These are phyloP conservation scores for Paecilomyces dactylethromorphus DNA, from an alignment of 2,329 filamentous ascomycete species.

Conservation along the genomic window DNA sequence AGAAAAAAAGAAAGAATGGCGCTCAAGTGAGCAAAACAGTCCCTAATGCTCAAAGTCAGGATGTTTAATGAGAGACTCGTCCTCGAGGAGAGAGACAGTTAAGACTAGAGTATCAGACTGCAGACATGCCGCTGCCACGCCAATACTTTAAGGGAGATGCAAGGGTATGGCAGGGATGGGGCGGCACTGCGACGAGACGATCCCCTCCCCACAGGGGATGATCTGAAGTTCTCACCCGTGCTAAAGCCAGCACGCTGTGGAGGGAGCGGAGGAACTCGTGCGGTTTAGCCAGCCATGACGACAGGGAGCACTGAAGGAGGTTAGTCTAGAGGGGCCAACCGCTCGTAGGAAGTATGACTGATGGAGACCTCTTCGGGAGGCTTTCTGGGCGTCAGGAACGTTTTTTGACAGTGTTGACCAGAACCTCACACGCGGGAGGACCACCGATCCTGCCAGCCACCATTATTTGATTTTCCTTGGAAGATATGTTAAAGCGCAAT, in stretches of 20 bases:
- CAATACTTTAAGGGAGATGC: slow-evolving; percentile 1
- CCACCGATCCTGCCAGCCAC: neutral
- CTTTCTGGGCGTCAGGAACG: neutral
- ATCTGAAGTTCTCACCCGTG: neutral
- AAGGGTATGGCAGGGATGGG: neutral
- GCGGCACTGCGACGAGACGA: slow-evolving; percentile 1
- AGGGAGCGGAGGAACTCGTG: neutral
- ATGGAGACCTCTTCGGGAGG: neutral
- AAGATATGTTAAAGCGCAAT: neutral
- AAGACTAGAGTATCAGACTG: neutral
- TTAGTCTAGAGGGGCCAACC: neutral
- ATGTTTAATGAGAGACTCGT: slow-evolving; percentile 3
- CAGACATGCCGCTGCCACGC: neutral
- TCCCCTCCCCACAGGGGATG: slow-evolving; percentile 1
- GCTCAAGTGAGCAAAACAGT: neutral
- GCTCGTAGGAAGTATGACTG: neutral
- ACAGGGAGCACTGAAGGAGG: neutral
- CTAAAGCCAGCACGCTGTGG: neutral
- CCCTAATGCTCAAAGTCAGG: neutral
- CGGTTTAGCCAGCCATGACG: neutral
- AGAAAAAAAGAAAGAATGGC: neutral
- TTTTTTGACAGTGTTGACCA: neutral
- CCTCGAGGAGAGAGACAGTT: slow-evolving; percentile 1
- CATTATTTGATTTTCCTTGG: neutral
- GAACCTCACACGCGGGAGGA: neutral